phyloP scores from a whole-genome alignment of 2,329 filamentous ascomycete genomes.

The Magnaporthiopsis rhizophila region DNA sequence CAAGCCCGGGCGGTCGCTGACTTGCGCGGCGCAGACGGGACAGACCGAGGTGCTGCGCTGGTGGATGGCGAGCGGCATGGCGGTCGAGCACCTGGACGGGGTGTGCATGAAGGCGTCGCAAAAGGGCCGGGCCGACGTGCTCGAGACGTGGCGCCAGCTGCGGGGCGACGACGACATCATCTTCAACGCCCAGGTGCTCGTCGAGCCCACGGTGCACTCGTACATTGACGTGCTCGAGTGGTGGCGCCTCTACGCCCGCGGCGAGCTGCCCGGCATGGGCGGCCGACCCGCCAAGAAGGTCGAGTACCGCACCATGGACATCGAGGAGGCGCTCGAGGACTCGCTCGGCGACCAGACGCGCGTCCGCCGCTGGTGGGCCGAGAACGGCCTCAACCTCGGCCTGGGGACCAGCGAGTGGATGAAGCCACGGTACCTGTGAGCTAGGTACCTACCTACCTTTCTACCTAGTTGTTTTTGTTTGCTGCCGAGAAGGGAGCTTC shows the following conservation, averaged over 20 bases:
- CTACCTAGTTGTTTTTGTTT: no score
- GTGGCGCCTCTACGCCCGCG: slow-evolving; percentile 69
- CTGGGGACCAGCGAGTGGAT: slow-evolving; percentile 85
- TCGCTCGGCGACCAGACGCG: slow-evolving; percentile 63
- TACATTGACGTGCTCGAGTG: slow-evolving; percentile 81
- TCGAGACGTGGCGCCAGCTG: slow-evolving; percentile 73
- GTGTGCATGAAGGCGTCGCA: slow-evolving; percentile 79
- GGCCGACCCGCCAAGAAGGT: slow-evolving; percentile 59
- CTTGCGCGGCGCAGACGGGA: slow-evolving; percentile 77
- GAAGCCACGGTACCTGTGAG: slow-evolving; percentile 63
- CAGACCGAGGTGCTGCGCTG: slow-evolving; percentile 71
- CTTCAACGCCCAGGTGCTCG: slow-evolving; percentile 41
- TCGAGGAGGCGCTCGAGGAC: slow-evolving; percentile 90
- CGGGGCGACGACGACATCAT: slow-evolving; percentile 50
- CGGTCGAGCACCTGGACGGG: slow-evolving; percentile 70
- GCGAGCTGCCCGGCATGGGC: slow-evolving; percentile 45
- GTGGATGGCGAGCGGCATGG: slow-evolving; percentile 79
- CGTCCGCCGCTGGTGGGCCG: slow-evolving; percentile 81
- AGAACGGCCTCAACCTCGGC: slow-evolving; percentile 73
- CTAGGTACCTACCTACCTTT: no score
- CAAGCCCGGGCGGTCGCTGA: slow-evolving; percentile 76
- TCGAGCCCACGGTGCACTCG: slow-evolving; percentile 80
- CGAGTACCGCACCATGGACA: slow-evolving; percentile 91
- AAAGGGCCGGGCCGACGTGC: slow-evolving; percentile 74
- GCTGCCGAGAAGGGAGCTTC: no score